Evolutionary conservation across 208 protist genomes (phyloP), one percentile per base, ranked within the genome.

Genomic region (Angomonas ambiguus): DNA sequence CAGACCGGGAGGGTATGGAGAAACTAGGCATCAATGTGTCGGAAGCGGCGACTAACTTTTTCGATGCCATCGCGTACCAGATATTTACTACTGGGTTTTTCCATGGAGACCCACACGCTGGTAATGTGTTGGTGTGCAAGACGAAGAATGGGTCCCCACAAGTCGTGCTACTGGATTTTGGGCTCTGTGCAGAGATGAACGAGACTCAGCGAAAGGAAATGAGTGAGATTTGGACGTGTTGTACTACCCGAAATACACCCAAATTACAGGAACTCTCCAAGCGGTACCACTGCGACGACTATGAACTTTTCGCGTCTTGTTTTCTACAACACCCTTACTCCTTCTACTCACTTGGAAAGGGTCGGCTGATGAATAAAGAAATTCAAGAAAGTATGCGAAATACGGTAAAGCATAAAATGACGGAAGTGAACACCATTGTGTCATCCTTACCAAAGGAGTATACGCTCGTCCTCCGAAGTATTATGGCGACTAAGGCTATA

Each of bases 81-180:
- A 94, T 98, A 16, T 99, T 98, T 71, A 53, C 82, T 10, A 83
- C 87, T 20, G 96, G 96, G 32, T 98, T 97, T 76, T 83, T 98
- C 22, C 97, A 99, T 71, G 92, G 79, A 28, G 94, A 98, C 69
- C 89, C 89, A 16, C 96, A 98, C 66, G 94, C 94, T 2, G 95
- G 95, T 35, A 98, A 98, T 72, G 71, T 98, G 42, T 76, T 98
- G n/a, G 88, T 97, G 41, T 85, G 86, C 27, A 58, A 64, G 51
- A 64, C 80, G 22, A 73, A 77, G 5, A 82, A 83, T 48, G 80
- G 80, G 34, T 48, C 70, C 58, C 71, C 83, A 42, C 89, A 95
- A 62, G 89, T 95, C 53, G 86, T 96, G 33, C 64, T 99, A 18
- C 80, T 99, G 0, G 97, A 99, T 73, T 97, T 97, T 79, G 97